These are phyloP conservation scores for Oryza meyeriana DNA, from an alignment of 176 grass and related monocot species.

Conservation along the genomic window DNA sequence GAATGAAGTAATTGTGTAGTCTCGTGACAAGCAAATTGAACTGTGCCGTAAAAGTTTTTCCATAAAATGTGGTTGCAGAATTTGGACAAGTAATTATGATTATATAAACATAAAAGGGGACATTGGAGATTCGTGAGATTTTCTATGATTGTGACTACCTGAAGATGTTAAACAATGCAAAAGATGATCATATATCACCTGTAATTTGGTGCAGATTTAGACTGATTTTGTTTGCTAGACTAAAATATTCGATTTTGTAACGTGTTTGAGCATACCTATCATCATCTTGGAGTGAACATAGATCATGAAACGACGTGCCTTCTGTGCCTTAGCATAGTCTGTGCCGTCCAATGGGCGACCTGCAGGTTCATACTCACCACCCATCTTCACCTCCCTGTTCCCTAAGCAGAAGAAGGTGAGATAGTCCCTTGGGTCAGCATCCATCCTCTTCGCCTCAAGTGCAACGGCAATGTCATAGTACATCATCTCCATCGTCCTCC, in stretches of 20 bases:
- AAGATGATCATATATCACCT: not conserved
- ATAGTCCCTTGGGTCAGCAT: slow-evolving; percentile 64
- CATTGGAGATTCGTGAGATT: not conserved
- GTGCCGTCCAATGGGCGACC: slow-evolving; percentile 46
- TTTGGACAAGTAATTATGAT: not conserved
- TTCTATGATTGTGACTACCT: not conserved
- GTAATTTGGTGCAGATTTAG: not conserved
- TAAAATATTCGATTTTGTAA: not conserved
- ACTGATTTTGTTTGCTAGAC: not conserved
- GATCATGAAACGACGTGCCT: slow-evolving; percentile 87
- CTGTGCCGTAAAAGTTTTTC: not conserved
- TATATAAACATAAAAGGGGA: not conserved
- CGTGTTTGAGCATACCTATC: slow-evolving; percentile 58
- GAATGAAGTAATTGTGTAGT: not conserved
- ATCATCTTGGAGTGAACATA: slow-evolving; percentile 99
- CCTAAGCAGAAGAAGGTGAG: slow-evolving; percentile 92
- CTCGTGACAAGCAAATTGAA: not conserved
- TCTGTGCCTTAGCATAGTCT: slow-evolving; percentile 67
- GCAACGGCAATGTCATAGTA: slow-evolving; percentile 70
- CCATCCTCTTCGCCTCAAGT: slow-evolving; percentile 57
- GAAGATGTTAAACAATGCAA: not conserved
- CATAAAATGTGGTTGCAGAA: not conserved
- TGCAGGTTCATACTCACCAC: slow-evolving; percentile 71
- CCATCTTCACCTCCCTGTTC: slow-evolving; percentile 73
- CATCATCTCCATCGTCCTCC: slow-evolving; percentile 99